phyloP scores from a whole-genome alignment of 805 yeast species.

The Wickerhamiella cacticola region DNA sequence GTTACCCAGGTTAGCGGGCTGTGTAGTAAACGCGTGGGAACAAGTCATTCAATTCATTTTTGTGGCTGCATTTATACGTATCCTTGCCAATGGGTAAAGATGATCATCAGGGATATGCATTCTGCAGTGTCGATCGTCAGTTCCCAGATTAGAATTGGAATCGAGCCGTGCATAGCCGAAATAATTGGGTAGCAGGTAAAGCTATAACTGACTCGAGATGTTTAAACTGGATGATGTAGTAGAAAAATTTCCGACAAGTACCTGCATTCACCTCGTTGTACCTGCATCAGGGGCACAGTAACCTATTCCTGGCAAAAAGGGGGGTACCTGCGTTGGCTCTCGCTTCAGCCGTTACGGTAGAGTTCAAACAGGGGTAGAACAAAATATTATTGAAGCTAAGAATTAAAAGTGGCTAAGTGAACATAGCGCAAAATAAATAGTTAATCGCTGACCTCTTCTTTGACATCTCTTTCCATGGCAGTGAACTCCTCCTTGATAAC shows the following conservation, averaged over 20 bases:
- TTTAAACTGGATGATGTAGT: too few species aligned
- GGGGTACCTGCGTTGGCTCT: not conserved
- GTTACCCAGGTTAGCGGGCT: too few species aligned
- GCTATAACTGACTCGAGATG: not conserved
- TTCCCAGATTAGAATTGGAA: too few species aligned
- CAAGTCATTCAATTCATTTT: too few species aligned
- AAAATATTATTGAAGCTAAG: not conserved
- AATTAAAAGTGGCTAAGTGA: not conserved
- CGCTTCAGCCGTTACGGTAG: not conserved
- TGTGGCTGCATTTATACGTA: too few species aligned
- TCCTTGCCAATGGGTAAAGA: too few species aligned
- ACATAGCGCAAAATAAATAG: not conserved
- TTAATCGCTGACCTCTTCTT: not conserved
- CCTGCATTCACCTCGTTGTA: not conserved
- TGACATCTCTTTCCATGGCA: constrained; percentile 8
- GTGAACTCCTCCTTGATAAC: constrained; percentile 17
- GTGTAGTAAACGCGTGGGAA: too few species aligned
- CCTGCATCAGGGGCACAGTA: not conserved
- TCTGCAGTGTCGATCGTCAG: too few species aligned
- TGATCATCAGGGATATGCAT: too few species aligned
- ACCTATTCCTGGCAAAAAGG: too few species aligned
- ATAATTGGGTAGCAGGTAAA: not conserved
- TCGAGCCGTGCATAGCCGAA: too few species aligned
- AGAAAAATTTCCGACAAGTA: too few species aligned
- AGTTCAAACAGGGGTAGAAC: not conserved